Evolutionary conservation across 306 rosid genomes (phyloP), one percentile per base, ranked within the genome.

Genomic region (Arachis hypogaea): DNA sequence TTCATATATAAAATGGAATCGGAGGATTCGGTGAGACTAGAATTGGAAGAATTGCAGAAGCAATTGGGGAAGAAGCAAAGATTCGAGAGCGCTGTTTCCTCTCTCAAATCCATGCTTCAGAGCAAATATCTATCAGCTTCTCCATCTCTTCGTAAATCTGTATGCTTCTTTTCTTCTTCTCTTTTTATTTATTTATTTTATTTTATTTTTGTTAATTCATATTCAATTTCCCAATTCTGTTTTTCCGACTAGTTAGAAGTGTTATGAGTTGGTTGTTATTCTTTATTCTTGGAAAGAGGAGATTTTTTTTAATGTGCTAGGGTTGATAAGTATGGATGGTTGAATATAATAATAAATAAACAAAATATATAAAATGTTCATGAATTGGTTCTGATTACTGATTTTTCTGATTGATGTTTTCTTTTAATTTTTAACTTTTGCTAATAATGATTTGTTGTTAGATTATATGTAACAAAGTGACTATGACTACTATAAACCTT

Each of bases 11-110:
- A 10, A 60, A 88, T 91, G 97, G 94, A 77, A 6, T 78, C 81
- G 3, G 96, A 89, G 62, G 59, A 77, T 38, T 44, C 54, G 42
- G 50, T 91, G 82, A 89, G 61, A 41, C 80, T 64, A 11, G 78
- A 81, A 81, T 81, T 93, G 76, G 96, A 93, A 78, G 91, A 88
- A 62, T 75, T 93, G 83, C 91, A 85, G 66, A 86, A 82, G 74
- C 90, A 85, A 58, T 80, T 92, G 41, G 88, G 88, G 62, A 92
- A 86, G 88, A 92, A 90, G 86, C 94, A 38, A 1, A 82, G 82
- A 11, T 92, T 92, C 73, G 96, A 90, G 68, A 72, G 80, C n/a
- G 90, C 95, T 55, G 87, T 94, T 73, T 78, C 85, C 59, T 49
- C 86, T 69, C 85, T 92, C 40, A 73, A 76, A 61, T 87, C 88